A percentile compares a stretch with the other conserved stretches of the same genome.
phyloP scores from a whole-genome alignment of 306 rosid species.

The Argentina anserina region DNA sequence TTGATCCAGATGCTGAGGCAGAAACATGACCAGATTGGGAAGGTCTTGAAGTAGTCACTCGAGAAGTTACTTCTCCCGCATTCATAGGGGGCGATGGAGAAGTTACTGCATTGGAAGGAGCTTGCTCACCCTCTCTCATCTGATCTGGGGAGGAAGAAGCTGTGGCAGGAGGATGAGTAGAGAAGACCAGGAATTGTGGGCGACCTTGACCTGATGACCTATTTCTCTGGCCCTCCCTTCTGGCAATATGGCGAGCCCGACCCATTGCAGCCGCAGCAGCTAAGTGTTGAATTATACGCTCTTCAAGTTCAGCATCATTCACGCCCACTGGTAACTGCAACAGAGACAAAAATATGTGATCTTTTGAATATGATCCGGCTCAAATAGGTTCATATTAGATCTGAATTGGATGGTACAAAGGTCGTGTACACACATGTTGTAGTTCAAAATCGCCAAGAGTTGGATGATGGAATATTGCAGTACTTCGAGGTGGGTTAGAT shows the following conservation, averaged over 20 bases:
- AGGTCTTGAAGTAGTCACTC: slow-evolving; percentile 33
- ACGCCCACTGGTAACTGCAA: slow-evolving; percentile 89
- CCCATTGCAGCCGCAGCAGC: slow-evolving; percentile 99
- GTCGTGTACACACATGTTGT: slow-evolving; percentile 69
- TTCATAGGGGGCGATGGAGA: slow-evolving; percentile 35
- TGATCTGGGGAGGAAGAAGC: slow-evolving; percentile 68
- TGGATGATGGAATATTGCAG: slow-evolving; percentile 94
- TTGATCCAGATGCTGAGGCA: slow-evolving; percentile 65
- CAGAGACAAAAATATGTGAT: slow-evolving; percentile 18
- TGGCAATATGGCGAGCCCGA: slow-evolving; percentile 83
- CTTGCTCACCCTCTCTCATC: slow-evolving; percentile 57
- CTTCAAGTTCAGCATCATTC: slow-evolving; percentile 91
- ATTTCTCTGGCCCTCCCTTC: slow-evolving; percentile 90
- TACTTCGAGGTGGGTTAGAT: slow-evolving; percentile 69
- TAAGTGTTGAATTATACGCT: slow-evolving; percentile 89
- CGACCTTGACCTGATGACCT: slow-evolving; percentile 87
- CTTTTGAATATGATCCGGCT: slow-evolving; percentile 17
- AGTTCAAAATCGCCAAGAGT: slow-evolving; percentile 93
- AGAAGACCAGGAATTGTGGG: slow-evolving; percentile 77
- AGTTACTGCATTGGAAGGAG: slow-evolving; percentile 44
- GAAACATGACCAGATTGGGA: slow-evolving; percentile 47
- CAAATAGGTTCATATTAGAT: not conserved
- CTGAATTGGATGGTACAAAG: slow-evolving; percentile 11
- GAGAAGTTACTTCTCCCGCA: slow-evolving; percentile 59
- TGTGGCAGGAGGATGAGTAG: slow-evolving; percentile 60